Conservation (phyloP, 345 rosid species). For the rapeseed (Brassica napus) region Da-Ae NC_063443.1:17260001-17260500, state of each 20-base stretch:
- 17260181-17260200: constrained; percentile 18
- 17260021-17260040: constrained; percentile 28
- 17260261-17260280: constrained; percentile 40
- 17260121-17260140: constrained; percentile 33
- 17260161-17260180: constrained; percentile 29
- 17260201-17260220: constrained; percentile 32
- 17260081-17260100: constrained; percentile 8
- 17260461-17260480: constrained; percentile 25
- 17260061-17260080: constrained; percentile 35
- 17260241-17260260: constrained; percentile 46
- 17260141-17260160: constrained; percentile 14
- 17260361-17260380: constrained; percentile 2
- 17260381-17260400: constrained; percentile 4
- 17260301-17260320: constrained; percentile 9
- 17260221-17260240: constrained; percentile 56
- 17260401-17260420: constrained; percentile 26
- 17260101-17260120: constrained; percentile 28
- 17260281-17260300: constrained; percentile 31
- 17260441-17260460: constrained; percentile 30
- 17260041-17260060: constrained; percentile 32
- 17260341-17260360: constrained; percentile 23
- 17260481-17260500: constrained; percentile 21
- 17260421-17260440: constrained; percentile 20
- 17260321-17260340: constrained; percentile 15
- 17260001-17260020: constrained; percentile 33